Evolutionary conservation across 352 stramenopile genomes (phyloP).

Genomic region (Phytopythium litorale): DNA sequence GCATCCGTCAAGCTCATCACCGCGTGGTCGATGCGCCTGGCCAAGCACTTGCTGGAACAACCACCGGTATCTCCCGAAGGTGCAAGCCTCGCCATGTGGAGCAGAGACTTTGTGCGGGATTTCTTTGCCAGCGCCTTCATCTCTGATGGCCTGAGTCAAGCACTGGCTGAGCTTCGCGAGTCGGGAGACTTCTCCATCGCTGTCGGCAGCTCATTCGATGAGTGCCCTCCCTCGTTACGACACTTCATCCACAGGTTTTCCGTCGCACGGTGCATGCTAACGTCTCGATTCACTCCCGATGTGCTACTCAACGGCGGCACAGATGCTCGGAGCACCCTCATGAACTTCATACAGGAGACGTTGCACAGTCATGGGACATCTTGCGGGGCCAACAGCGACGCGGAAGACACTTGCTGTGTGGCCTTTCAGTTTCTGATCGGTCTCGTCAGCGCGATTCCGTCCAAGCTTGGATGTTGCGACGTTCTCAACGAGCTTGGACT

Average conservation of each 20-base stretch:
- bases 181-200: constrained; percentile 10
- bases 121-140: not conserved
- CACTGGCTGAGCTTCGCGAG: not conserved
- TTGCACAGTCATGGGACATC: constrained; percentile 17
- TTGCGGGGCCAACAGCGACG: constrained; percentile 17
- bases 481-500: constrained; percentile 19
- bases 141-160: not conserved
- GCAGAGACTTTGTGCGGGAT: constrained; percentile 4
- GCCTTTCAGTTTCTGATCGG: constrained; percentile 28
- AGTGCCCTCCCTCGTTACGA: constrained; percentile 18
- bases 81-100: not conserved
- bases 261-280: constrained; percentile 31
- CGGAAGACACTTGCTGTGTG: constrained; percentile 43
- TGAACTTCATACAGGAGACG: constrained; percentile 24
- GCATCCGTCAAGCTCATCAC: not conserved
- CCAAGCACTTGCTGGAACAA: not conserved
- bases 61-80: not conserved
- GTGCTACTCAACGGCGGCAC: constrained; percentile 10
- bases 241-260: constrained; percentile 12
- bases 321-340: not conserved
- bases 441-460: constrained; percentile 30
- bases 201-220: constrained; percentile 35
- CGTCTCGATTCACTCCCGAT: constrained; percentile 20
- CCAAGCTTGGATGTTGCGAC: constrained; percentile 23
- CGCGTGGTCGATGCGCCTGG: not conserved